Evolutionary conservation across 139 green algal species (phyloP).

Genomic region (Tetradesmus obliquus): DNA sequence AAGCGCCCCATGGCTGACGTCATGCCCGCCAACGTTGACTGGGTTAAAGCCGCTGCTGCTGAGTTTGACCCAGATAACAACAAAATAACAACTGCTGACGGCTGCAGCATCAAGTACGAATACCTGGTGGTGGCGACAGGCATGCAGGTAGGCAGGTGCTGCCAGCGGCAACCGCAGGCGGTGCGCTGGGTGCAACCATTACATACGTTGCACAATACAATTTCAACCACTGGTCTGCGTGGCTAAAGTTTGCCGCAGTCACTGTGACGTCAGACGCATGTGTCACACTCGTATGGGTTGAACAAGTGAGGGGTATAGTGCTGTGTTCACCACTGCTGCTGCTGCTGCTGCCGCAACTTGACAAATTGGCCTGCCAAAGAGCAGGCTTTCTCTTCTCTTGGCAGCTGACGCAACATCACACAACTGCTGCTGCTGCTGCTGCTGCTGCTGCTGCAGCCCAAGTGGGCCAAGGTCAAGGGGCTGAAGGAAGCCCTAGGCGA

Average conservation of each 20-base stretch:
- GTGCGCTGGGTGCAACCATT: neutral
- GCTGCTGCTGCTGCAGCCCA: neutral
- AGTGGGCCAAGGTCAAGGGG: constrained; percentile 36
- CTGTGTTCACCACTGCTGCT: neutral
- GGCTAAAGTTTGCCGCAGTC: neutral
- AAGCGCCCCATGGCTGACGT: neutral
- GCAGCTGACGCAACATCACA: neutral
- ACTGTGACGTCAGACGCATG: too few species aligned
- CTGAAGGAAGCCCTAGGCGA: constrained; percentile 4
- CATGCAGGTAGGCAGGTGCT: constrained; percentile 6
- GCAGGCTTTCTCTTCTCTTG: too few species aligned
- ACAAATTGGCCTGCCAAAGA: too few species aligned
- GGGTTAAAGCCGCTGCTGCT: neutral
- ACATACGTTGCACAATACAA: neutral
- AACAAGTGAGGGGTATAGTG: too few species aligned
- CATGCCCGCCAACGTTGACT: neutral
- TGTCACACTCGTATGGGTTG: too few species aligned
- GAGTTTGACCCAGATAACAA: constrained; percentile 14
- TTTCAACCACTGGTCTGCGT: neutral
- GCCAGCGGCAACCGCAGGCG: neutral
- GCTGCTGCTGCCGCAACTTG: neutral
- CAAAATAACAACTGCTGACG: neutral
- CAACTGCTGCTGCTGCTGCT: neutral
- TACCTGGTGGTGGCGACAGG: constrained; percentile 36
- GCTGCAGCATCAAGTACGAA: constrained; percentile 17